Conservation (phyloP, 2,329 filamentous ascomycete species). For the Pseudogymnoascus sp. region DNA sequence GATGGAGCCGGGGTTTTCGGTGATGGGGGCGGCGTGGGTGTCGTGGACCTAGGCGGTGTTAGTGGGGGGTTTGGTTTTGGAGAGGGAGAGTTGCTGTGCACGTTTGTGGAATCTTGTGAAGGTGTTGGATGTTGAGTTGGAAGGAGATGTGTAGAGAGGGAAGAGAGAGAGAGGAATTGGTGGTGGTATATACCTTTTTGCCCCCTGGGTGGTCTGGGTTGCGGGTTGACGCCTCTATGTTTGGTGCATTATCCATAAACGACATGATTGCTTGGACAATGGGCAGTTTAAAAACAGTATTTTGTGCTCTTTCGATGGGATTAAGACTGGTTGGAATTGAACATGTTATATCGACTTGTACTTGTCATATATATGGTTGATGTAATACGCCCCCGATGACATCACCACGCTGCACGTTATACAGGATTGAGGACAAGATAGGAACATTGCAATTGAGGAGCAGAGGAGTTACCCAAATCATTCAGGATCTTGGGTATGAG, state of each 20-base stretch:
- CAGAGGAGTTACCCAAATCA: not conserved
- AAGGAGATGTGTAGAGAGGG: not conserved
- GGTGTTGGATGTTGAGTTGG: not conserved
- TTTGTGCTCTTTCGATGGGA: not conserved
- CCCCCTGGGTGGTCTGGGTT: conserved; percentile 1
- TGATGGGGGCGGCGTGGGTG: conserved; percentile 42
- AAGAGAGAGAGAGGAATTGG: not conserved
- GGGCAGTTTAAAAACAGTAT: not conserved
- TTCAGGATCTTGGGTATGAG: not conserved
- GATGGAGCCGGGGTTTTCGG: conserved; percentile 59
- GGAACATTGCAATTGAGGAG: not conserved
- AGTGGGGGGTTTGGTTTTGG: conserved; percentile 14
- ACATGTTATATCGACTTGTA: not conserved
- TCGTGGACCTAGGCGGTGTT: conserved; percentile 38
- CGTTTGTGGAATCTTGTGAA: not conserved
- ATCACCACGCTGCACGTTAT: not conserved
- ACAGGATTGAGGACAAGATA: not conserved
- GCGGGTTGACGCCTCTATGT: not conserved
- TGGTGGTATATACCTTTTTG: conserved; percentile 8
- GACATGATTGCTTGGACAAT: not conserved
- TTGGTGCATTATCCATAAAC: conserved; percentile 7
- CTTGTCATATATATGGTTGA: conserved; percentile 3
- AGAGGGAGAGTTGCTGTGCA: not conserved
- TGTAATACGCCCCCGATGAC: conserved; percentile 1
- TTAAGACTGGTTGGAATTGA: not conserved